Conservation (phyloP, 495 filamentous ascomycete species). For the Oidiodendron maius region DNA sequence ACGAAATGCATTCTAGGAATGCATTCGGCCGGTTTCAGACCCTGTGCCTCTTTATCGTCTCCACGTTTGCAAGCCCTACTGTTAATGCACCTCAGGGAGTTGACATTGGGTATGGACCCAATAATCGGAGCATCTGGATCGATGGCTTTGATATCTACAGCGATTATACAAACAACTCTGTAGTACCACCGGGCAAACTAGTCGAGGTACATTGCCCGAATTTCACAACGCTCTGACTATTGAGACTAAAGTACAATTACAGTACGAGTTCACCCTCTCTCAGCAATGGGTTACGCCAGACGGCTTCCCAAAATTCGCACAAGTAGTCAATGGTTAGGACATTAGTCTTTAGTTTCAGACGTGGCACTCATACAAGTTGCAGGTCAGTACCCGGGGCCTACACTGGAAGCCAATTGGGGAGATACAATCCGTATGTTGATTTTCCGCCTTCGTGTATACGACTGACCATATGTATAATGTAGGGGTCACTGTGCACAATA, state of each 20-base stretch:
- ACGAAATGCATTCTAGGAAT: too few species aligned
- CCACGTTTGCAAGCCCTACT: too few species aligned
- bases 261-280: not conserved
- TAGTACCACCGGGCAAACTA: not conserved
- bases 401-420: constrained; percentile 29
- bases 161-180: not conserved
- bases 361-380: not conserved
- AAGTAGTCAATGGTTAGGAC: constrained; percentile 32
- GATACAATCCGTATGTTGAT: constrained; percentile 26
- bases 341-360: not conserved
- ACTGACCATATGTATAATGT: not conserved
- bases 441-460: not conserved
- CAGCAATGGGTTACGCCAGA: constrained; percentile 38
- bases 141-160: not conserved
- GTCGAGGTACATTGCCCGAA: too few species aligned
- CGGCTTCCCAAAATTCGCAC: constrained; percentile 31
- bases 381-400: constrained; percentile 29
- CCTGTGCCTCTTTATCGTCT: too few species aligned
- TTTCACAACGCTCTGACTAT: too few species aligned
- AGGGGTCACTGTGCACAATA: constrained; percentile 24
- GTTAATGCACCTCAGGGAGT: too few species aligned
- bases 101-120: too few species aligned
- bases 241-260: not conserved
- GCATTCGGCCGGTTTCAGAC: too few species aligned
- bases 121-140: not conserved